Base-by-base conservation (phyloP, 2,329 filamentous ascomycete genomes). In the Diplodia mutila region DNA sequence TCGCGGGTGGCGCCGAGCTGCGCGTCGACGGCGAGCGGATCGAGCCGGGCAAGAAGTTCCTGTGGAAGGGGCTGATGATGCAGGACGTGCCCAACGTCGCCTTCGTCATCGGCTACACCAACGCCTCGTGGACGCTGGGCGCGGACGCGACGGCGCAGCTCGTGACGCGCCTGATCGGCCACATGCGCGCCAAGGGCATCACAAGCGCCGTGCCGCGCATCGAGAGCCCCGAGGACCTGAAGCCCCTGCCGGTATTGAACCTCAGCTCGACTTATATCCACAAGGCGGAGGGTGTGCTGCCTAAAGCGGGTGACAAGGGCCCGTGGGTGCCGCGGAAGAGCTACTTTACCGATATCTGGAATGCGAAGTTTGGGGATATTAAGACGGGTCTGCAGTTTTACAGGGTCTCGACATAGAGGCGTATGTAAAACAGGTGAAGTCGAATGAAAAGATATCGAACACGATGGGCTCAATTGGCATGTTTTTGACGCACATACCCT, bases 1-100 rank as follows among this genome's bases (percentile, higher is more conserved):
- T 90, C 46, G 85, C 83, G 0, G 87, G 87, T 27, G 80, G 81
- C 23, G 83, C 86, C 37, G 73, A 78, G 1, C 70, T 90, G 14
- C 73, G 73, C 1, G 77, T 90, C 7, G 85, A 89, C 68, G 84
- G 83, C 6, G 70, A 78, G 21, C 73, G 75, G 0, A 70, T 87
- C 49, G 72, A 84, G 5, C 68, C 85, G 0, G 73, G 80, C 1
- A 75, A 81, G 2, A 85, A 85, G 63, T 89, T 85, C 74, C 75
- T 86, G 14, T 91, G 88, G 89, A 85, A 86, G 71, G 80, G 83
- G 7, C 78, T 82, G 54, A 89, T 91, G 88, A 74, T 91, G 0
- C 82, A 89, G 69, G 85, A 85, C 55, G 76, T 90, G 1, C 89
- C 89, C 1, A 91, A 91, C 73, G 68, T 87, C 7, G 78, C 84